Base-by-base conservation (phyloP, 202 grass and related monocot genomes). In the Cymbopogon flexuosus region DNA sequence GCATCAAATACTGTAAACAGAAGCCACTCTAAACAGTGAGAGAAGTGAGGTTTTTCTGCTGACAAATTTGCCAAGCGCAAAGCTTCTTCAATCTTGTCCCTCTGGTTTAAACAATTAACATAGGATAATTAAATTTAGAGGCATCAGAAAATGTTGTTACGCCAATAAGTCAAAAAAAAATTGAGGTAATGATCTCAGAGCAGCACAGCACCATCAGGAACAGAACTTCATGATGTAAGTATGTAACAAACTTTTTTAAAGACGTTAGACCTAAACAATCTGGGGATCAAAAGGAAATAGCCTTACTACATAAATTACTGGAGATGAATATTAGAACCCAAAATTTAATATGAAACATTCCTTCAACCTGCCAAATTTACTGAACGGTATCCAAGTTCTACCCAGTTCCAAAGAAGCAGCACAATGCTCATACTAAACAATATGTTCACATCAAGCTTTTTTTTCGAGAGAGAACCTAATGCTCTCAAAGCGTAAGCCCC, bases 1-100 rank as follows among this genome's bases (percentile, higher is more conserved):
- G 96, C 96, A 83, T 98, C 96, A 83, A 98, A 98, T 89, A 98
- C 96, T 19, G 96, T 98, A 86, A 98, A 98, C 21, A 98, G 80
- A 86, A 98, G 96, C 96, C 95, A 98, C 70, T 98, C 95, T 76
- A 98, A 88, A 82, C 95, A 95, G 65, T 93, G 92, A 27, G 95
- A 95, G 79, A 98, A 98, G 84, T 98, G 95, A 75, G 95, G 92
- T 68, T 94, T 98, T 40, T 98, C 95, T 77, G 92, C 95, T 75
- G 95, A 98, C 63, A 98, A 89, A 79, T 90, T 87, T 68, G 95
- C 95, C 79, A 98, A 85, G 52, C 80, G 81, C 78, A 98, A 88
- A 79, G 95, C 92, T 88, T 98, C 95, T 89, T 95, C 90, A 74
- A 72, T 61, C 84, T 98, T 98, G 77, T 93, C 88, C 89, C 95